Percentiles rank a stretch among this genome's conserved stretches.
Evolutionary conservation across 73 alveolate genomes (phyloP).

Genomic region (Blepharisma japonicum): DNA sequence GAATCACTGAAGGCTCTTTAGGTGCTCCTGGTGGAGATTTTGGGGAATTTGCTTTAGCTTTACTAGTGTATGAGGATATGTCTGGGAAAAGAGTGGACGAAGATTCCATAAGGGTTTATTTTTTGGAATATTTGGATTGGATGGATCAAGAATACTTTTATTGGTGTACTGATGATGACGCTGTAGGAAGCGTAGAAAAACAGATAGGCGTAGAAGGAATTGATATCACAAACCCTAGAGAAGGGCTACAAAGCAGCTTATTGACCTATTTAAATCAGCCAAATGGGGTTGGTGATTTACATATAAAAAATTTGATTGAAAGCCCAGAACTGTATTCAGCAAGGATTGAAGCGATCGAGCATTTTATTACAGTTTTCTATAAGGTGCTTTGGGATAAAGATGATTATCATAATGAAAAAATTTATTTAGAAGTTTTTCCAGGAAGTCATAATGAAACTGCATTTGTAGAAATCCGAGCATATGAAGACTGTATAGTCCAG

Average conservation of each 20-base stretch:
- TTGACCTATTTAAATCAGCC: slow-evolving; percentile 48
- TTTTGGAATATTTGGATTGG: slow-evolving; percentile 39
- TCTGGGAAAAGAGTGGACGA: slow-evolving; percentile 29
- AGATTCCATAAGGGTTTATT: slow-evolving; percentile 15
- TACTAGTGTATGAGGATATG: slow-evolving; percentile 61
- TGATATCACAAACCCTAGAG: slow-evolving; percentile 22
- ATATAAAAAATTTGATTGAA: slow-evolving; percentile 49
- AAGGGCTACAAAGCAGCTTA: slow-evolving; percentile 39
- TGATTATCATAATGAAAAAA: slow-evolving; percentile 38
- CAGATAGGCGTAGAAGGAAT: slow-evolving; percentile 54
- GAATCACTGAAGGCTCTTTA: slow-evolving; percentile 50
- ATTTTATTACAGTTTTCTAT: slow-evolving; percentile 48
- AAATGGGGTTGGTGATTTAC: slow-evolving; percentile 69
- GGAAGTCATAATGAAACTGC: slow-evolving; percentile 78
- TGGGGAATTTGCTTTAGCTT: slow-evolving; percentile 72
- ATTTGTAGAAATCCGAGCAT: slow-evolving; percentile 63
- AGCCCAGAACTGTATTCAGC: slow-evolving; percentile 62
- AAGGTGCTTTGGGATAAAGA: slow-evolving; percentile 61
- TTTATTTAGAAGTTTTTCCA: slow-evolving; percentile 49
- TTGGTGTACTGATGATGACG: slow-evolving; percentile 76
- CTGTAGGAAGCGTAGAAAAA: slow-evolving; percentile 56
- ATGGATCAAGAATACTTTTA: slow-evolving; percentile 59
- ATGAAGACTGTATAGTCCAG: slow-evolving; percentile 53
- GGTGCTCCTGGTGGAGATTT: slow-evolving; percentile 81
- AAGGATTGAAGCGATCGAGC: slow-evolving; percentile 58